Conservation (phyloP, 1,139 yeast genomes). For the Blastobotrys niveus region DNA sequence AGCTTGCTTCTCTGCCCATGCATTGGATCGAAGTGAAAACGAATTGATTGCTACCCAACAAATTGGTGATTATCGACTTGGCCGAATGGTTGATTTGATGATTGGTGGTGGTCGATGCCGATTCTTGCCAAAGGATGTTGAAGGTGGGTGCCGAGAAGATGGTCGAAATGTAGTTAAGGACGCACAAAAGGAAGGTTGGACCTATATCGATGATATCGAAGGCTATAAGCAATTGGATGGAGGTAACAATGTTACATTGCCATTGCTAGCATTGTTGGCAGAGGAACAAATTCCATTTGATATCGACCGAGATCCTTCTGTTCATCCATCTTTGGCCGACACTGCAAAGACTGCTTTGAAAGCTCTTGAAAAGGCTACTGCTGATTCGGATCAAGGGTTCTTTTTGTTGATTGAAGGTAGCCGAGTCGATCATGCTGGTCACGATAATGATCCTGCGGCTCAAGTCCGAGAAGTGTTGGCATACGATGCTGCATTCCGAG, state of each 20-base stretch:
- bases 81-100: constrained; percentile 71
- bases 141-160: constrained; percentile 73
- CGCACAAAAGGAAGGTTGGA: constrained; percentile 59
- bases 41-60: constrained; percentile 82
- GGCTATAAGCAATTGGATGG: constrained; percentile 50
- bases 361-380: constrained; percentile 57
- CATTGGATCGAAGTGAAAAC: constrained; percentile 63
- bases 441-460: constrained; percentile 81
- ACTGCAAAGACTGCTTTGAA: constrained; percentile 63
- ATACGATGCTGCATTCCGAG: constrained; percentile 67
- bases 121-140: constrained; percentile 41
- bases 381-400: constrained; percentile 68
- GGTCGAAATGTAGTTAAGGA: constrained; percentile 55
- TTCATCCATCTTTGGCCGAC: constrained; percentile 69
- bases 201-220: constrained; percentile 52
- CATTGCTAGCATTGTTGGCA: constrained; percentile 67
- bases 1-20: constrained; percentile 79
- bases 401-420: constrained; percentile 81
- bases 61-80: constrained; percentile 70
- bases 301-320: constrained; percentile 55
- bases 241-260: constrained; percentile 60
- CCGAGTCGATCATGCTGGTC: constrained; percentile 89
- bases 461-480: constrained; percentile 75
- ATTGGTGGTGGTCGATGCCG: constrained; percentile 88
- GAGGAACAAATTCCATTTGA: constrained; percentile 74